Conservation (phyloP, 177 flowering plant species). For the Telopea speciosissima region DNA sequence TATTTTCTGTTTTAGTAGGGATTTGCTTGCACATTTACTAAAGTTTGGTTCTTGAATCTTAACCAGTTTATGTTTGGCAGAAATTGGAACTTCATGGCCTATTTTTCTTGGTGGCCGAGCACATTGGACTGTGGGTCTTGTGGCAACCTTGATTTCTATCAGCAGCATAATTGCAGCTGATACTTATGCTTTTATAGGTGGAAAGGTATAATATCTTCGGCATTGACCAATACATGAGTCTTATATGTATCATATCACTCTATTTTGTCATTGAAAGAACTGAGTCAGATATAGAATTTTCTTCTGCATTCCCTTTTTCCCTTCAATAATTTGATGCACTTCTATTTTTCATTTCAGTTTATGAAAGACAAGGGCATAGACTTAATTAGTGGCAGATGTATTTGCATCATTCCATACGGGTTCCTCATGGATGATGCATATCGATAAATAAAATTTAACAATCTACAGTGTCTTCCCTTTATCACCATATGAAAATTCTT, state of each 20-base stretch:
- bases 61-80: constrained; percentile 35
- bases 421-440: background rate
- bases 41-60: constrained; percentile 14
- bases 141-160: constrained; percentile 76
- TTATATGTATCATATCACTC: background rate
- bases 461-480: background rate
- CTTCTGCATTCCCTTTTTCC: background rate
- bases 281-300: background rate
- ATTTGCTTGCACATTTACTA: constrained; percentile 15
- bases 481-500: background rate
- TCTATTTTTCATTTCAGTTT: background rate
- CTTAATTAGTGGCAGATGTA: background rate
- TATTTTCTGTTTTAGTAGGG: background rate
- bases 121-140: constrained; percentile 98
- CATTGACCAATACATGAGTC: background rate
- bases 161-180: constrained; percentile 96
- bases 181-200: constrained; percentile 85
- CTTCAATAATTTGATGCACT: background rate
- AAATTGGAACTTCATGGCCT: constrained; percentile 74
- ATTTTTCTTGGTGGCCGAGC: constrained; percentile 84
- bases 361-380: background rate
- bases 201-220: constrained; percentile 55
- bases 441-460: background rate
- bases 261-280: background rate
- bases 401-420: background rate